Conservation (phyloP, 805 yeast species). For the Kluyveromyces lactis region DNA sequence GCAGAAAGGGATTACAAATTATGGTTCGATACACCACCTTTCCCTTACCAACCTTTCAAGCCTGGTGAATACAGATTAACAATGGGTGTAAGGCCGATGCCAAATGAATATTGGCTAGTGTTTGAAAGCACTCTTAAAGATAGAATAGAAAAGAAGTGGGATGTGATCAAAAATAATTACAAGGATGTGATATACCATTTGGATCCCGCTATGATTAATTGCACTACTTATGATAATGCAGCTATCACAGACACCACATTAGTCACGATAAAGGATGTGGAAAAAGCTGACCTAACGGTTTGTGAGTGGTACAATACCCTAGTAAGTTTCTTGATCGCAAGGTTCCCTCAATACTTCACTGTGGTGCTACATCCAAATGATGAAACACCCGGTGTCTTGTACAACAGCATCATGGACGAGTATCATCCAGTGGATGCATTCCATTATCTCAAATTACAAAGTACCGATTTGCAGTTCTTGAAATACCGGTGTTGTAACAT, state of each 20-base stretch:
- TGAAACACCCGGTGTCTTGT: conserved; percentile 17
- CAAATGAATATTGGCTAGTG: conserved; percentile 48
- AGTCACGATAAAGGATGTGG: conserved; percentile 15
- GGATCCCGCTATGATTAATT: conserved; percentile 16
- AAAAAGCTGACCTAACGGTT: conserved; percentile 30
- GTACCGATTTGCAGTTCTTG: conserved; percentile 5
- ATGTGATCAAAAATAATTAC: conserved; percentile 12
- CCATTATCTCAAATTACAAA: conserved; percentile 11
- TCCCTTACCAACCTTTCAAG: conserved; percentile 50
- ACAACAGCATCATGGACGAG: conserved; percentile 36
- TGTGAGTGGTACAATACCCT: conserved; percentile 41
- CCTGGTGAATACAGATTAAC: conserved; percentile 52
- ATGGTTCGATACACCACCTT: conserved; percentile 39
- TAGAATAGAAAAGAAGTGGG: conserved; percentile 33
- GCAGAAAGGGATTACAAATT: conserved; percentile 7
- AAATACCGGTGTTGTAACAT: conserved; percentile 10
- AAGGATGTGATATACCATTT: conserved; percentile 13
- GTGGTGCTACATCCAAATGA: conserved; percentile 10
- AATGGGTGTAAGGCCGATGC: conserved; percentile 47
- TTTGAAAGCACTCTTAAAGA: conserved; percentile 52
- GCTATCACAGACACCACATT: conserved; percentile 14
- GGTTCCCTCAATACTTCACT: conserved; percentile 49
- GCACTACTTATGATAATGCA: conserved; percentile 27
- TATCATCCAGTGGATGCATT: conserved; percentile 28
- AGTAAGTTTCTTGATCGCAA: conserved; percentile 33